These are phyloP conservation scores for Pyrenophora seminiperda DNA, from an alignment of 2,329 filamentous ascomycete species.

Conservation along the genomic window DNA sequence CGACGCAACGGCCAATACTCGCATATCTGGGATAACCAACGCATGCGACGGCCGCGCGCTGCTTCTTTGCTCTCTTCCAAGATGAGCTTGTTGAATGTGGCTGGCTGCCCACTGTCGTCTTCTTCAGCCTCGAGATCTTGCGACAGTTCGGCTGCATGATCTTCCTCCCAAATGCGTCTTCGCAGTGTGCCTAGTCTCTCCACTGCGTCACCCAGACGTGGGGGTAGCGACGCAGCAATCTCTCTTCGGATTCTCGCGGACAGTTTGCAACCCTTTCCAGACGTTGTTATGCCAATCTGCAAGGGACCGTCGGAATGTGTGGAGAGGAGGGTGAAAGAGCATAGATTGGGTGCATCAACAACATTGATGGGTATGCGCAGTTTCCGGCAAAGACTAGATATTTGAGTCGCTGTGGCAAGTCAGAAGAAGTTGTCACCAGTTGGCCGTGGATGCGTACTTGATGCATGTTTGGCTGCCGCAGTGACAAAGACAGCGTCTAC, in stretches of 20 bases:
- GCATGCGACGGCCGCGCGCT: slow-evolving; percentile 78
- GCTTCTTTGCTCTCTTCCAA: slow-evolving; percentile 73
- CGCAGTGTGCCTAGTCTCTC: slow-evolving; percentile 69
- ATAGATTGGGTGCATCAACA: slow-evolving; percentile 81
- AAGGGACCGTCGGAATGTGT: slow-evolving; percentile 89
- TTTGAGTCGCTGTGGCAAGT: slow-evolving; percentile 60
- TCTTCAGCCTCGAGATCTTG: slow-evolving; percentile 57
- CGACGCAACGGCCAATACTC: slow-evolving; percentile 95
- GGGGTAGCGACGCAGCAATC: slow-evolving; percentile 78
- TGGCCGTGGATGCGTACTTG: slow-evolving; percentile 46
- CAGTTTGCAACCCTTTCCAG: slow-evolving; percentile 91
- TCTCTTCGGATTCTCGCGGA: slow-evolving; percentile 87
- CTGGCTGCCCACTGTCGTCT: slow-evolving; percentile 73
- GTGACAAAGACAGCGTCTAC: slow-evolving; percentile 96
- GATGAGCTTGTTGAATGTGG: slow-evolving; percentile 84
- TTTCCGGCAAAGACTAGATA: slow-evolving; percentile 75
- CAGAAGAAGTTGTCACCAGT: slow-evolving; percentile 4
- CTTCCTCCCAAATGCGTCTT: slow-evolving; percentile 50
- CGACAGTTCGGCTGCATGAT: slow-evolving; percentile 58
- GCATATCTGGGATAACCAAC: slow-evolving; percentile 95
- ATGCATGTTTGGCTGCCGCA: slow-evolving; percentile 55
- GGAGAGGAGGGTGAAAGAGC: slow-evolving; percentile 86
- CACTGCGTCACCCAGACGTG: slow-evolving; percentile 76
- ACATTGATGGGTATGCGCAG: slow-evolving; percentile 93
- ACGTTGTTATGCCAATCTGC: slow-evolving; percentile 94